Percentiles rank a stretch among this genome's conserved stretches.
Evolutionary conservation across 2,329 filamentous ascomycete genomes (phyloP).

Genomic region (Endoconidiophora laricicola): DNA sequence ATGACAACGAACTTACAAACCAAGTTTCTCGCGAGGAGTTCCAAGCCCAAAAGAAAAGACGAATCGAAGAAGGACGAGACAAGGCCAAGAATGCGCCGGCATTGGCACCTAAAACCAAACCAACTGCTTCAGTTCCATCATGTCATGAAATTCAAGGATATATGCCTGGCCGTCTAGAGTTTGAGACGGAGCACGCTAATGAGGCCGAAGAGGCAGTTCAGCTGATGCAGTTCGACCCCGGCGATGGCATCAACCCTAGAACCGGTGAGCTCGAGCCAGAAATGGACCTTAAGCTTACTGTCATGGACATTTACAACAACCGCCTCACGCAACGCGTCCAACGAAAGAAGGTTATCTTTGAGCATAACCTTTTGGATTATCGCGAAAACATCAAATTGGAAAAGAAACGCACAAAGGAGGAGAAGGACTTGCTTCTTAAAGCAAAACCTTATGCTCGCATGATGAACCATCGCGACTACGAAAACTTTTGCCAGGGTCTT

Average conservation of each 20-base stretch:
- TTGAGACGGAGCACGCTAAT: conserved; percentile 94
- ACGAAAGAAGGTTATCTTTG: conserved; percentile 90
- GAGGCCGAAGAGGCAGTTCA: conserved; percentile 97
- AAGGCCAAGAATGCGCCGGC: conserved; percentile 69
- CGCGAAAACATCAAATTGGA: conserved; percentile 76
- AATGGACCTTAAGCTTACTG: conserved; percentile 91
- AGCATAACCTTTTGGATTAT: conserved; percentile 87
- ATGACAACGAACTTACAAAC: conserved; percentile 62
- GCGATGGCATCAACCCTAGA: conserved; percentile 71
- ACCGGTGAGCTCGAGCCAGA: conserved; percentile 85
- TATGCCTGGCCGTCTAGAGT: conserved; percentile 93
- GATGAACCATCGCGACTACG: conserved; percentile 89
- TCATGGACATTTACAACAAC: conserved; percentile 97
- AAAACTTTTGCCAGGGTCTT: conserved; percentile 66
- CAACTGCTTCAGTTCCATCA: conserved; percentile 82
- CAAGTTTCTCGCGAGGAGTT: conserved; percentile 81
- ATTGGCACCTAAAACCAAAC: conserved; percentile 82
- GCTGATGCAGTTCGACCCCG: conserved; percentile 94
- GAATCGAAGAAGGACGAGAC: conserved; percentile 85
- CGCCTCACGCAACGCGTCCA: conserved; percentile 80
- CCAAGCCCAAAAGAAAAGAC: conserved; percentile 75
- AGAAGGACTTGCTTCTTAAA: conserved; percentile 78
- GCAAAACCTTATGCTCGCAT: conserved; percentile 91
- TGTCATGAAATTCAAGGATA: conserved; percentile 98
- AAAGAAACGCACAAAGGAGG: conserved; percentile 92